Percentiles rank a stretch among this genome's conserved stretches.
These are phyloP conservation scores for Gynostemma pentaphyllum DNA, from an alignment of 306 rosid genomes.

Conservation along the genomic window DNA sequence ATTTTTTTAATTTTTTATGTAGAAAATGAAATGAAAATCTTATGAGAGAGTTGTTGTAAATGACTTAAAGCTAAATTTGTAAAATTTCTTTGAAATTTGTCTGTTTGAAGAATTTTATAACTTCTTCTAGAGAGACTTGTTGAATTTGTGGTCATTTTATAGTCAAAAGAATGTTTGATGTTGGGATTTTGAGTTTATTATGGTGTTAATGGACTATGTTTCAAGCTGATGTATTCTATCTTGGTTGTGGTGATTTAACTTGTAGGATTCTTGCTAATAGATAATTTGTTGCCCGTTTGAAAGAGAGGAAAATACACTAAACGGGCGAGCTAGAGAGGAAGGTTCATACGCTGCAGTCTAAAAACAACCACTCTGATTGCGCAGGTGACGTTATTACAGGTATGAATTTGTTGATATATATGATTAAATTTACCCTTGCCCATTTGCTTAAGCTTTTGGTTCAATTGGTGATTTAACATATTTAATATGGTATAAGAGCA, in stretches of 20 bases:
- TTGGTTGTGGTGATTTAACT: background rate
- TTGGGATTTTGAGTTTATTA: too few relatives aligned
- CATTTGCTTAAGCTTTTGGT: too few relatives aligned
- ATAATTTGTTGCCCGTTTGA: constrained; percentile 92
- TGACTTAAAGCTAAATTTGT: too few relatives aligned
- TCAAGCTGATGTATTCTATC: background rate
- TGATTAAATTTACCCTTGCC: too few relatives aligned
- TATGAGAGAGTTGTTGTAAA: too few relatives aligned
- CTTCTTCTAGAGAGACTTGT: background rate
- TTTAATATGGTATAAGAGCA: too few relatives aligned
- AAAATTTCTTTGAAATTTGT: too few relatives aligned
- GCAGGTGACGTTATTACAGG: constrained; percentile 87
- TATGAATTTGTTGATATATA: too few relatives aligned
- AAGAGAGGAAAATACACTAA: constrained; percentile 85
- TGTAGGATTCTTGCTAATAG: constrained; percentile 85
- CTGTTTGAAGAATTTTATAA: background rate
- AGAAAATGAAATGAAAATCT: background rate
- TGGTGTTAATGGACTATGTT: too few relatives aligned
- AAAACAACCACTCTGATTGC: constrained; percentile 96
- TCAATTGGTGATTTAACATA: too few relatives aligned
- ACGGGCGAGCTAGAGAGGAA: constrained; percentile 84
- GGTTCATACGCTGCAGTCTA: constrained; percentile 93
- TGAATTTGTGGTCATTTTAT: background rate
- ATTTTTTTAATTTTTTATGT: background rate
- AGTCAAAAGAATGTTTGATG: background rate